Evolutionary conservation across 305 asterid genomes (phyloP).

Genomic region (Fraxinus latifolia): DNA sequence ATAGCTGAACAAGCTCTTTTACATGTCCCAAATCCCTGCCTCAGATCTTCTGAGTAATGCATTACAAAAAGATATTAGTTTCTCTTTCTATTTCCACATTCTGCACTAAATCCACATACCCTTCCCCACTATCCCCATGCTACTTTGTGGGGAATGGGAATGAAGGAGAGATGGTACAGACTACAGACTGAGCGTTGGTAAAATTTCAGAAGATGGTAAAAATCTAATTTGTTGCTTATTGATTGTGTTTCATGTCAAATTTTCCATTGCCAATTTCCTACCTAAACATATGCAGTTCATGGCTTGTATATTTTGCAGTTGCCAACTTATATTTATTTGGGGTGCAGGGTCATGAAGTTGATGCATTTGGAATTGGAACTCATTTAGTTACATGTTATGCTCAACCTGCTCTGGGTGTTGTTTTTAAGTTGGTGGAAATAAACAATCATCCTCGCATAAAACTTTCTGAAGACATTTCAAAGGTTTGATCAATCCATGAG

Average conservation of each 20-base stretch:
- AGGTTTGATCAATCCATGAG: slow-evolving; percentile 52
- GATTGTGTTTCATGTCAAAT: background rate
- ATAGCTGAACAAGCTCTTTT: background rate
- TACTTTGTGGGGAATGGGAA: background rate
- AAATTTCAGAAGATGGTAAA: background rate
- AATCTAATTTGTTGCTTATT: background rate
- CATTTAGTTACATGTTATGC: slow-evolving; percentile 97
- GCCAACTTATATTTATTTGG: background rate
- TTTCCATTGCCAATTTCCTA: slow-evolving; percentile 1
- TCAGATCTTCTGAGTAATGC: background rate
- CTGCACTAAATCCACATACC: background rate
- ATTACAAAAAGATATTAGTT: background rate
- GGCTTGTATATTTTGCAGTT: slow-evolving; percentile 11
- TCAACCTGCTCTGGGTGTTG: slow-evolving; percentile 95
- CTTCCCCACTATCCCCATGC: background rate
- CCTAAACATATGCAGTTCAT: slow-evolving; percentile 3
- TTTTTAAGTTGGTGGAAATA: slow-evolving; percentile 95
- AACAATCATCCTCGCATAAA: slow-evolving; percentile 94
- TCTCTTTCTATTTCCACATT: background rate
- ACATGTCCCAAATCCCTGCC: background rate
- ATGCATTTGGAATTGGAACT: slow-evolving; percentile 93
- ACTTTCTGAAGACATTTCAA: slow-evolving; percentile 95
- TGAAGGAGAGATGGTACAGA: background rate
- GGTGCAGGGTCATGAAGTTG: slow-evolving; percentile 90
- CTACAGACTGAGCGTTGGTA: background rate